Percentiles rank a stretch among this genome's conserved stretches.
Evolutionary conservation across 2,329 filamentous ascomycete species (phyloP).

Genomic region (Neonectria magnoliae): DNA sequence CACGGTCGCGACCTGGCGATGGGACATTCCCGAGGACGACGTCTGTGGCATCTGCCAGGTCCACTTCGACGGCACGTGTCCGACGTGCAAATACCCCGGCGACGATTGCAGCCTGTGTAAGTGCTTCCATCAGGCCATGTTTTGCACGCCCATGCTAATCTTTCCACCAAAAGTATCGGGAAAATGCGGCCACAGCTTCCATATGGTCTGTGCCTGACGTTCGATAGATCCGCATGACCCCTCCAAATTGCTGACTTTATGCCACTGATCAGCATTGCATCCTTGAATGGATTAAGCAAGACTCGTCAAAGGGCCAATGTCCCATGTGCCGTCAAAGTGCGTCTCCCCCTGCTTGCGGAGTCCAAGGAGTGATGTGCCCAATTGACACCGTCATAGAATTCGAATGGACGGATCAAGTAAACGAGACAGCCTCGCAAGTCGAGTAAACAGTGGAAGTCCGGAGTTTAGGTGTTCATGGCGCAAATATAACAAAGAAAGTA

Average conservation of each 20-base stretch:
- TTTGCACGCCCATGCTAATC: constrained; percentile 29
- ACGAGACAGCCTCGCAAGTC: constrained; percentile 43
- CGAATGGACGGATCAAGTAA: constrained; percentile 53
- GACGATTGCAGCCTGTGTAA: constrained; percentile 92
- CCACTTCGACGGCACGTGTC: constrained; percentile 97
- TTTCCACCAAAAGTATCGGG: constrained; percentile 76
- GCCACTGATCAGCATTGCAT: constrained; percentile 81
- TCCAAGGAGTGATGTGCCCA: background rate
- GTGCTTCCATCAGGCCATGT: constrained; percentile 47
- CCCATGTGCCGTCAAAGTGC: constrained; percentile 97
- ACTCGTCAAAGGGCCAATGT: constrained; percentile 91
- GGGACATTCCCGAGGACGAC: constrained; percentile 97
- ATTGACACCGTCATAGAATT: constrained; percentile 46
- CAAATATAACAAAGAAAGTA: constrained; percentile 21
- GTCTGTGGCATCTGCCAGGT: constrained; percentile 99
- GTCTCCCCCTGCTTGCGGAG: constrained; percentile 33
- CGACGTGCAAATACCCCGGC: constrained; percentile 96
- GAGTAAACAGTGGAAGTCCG: constrained; percentile 36
- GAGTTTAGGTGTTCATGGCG: constrained; percentile 38
- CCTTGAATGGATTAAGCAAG: constrained; percentile 94
- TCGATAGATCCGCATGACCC: constrained; percentile 11
- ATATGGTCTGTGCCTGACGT: constrained; percentile 74
- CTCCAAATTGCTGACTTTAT: constrained; percentile 31
- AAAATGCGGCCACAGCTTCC: constrained; percentile 97
- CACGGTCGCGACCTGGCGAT: constrained; percentile 94